Conservation (phyloP, 495 filamentous ascomycete species). For the Hypoxylon perforatum region DNA sequence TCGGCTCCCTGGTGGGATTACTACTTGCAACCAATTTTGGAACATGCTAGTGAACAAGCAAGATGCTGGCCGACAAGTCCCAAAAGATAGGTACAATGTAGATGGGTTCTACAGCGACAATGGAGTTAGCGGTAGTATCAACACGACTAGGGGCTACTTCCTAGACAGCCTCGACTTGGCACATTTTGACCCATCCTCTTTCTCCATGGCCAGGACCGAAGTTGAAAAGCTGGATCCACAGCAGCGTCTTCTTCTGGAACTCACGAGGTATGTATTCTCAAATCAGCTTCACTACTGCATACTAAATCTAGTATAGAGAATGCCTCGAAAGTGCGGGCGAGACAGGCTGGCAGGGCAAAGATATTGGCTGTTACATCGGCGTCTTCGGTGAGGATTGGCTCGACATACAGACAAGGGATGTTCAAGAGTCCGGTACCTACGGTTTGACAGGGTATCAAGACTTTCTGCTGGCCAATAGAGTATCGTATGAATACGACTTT, state of each 20-base stretch:
- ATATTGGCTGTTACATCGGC: slow-evolving; percentile 60
- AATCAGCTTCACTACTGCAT: too few species aligned
- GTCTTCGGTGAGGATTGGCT: slow-evolving; percentile 50
- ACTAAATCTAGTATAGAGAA: slow-evolving; percentile 23
- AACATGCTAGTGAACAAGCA: neutral
- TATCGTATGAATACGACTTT: slow-evolving; percentile 44
- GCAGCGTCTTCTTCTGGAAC: slow-evolving; percentile 56
- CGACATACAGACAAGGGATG: slow-evolving; percentile 21
- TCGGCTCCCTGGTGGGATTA: neutral
- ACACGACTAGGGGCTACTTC: neutral
- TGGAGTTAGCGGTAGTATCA: neutral
- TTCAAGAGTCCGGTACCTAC: slow-evolving; percentile 13
- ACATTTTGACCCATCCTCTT: slow-evolving; percentile 47
- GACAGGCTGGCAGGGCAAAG: slow-evolving; percentile 49
- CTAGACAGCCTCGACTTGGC: slow-evolving; percentile 4
- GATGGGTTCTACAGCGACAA: neutral
- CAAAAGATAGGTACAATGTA: neutral
- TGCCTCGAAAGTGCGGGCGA: slow-evolving; percentile 59
- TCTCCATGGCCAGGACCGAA: slow-evolving; percentile 51
- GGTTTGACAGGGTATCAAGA: slow-evolving; percentile 33
- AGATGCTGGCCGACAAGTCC: neutral
- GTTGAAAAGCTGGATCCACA: slow-evolving; percentile 59
- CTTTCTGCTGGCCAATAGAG: slow-evolving; percentile 44
- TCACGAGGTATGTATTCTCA: neutral
- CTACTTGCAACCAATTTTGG: neutral